Base-by-base conservation (phyloP, 306 rosid genomes). In the Abrus precatorius region DNA sequence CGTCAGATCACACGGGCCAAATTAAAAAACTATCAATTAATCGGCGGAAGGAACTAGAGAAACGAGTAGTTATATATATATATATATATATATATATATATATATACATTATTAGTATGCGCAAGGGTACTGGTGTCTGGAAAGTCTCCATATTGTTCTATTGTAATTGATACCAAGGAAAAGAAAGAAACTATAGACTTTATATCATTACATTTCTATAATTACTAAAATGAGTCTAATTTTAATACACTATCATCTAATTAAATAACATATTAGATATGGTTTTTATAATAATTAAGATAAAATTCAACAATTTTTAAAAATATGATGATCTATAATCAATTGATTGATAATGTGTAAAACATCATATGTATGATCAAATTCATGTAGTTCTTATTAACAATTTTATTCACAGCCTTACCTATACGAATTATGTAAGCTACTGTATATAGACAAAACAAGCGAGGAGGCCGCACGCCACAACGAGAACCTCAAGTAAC, bases 381-480 rank as follows among this genome's bases (percentile, higher is more conserved):
- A 20, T 20, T 20, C 20, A 20, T 20, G 20, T 0, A 20, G 20
- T 20, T 20, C 20, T 20, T 20, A 43, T 14, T 73, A 67, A 73
- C 53, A 78, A 49, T 67, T 66, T 84, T 59, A 73, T 48, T 79
- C 76, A 66, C 84, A 74, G 20, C 11, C 1, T 74, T 56, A 64
- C 12, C 52, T 30, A 20, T 66, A 50, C 10, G 11, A 73, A 64
- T 65, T 9, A 41, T 12, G 76, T 9, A 40, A 44, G 69, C 44
- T 36, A 56, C 61, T 55, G 29, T 10, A 62, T 6, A 65, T 63
- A 33, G 13, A 53, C 43, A 69, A 75, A 44, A 20, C 9, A 57
- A 34, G 34, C 30, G 5, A 53, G 49, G 49, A 9, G 32, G 20
- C 49, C 14, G 53, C 61, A 12, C 14, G 47, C 4, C 11, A 53